Conservation (phyloP, 495 filamentous ascomycete genomes). For the Articulospora tetracladia region DNA sequence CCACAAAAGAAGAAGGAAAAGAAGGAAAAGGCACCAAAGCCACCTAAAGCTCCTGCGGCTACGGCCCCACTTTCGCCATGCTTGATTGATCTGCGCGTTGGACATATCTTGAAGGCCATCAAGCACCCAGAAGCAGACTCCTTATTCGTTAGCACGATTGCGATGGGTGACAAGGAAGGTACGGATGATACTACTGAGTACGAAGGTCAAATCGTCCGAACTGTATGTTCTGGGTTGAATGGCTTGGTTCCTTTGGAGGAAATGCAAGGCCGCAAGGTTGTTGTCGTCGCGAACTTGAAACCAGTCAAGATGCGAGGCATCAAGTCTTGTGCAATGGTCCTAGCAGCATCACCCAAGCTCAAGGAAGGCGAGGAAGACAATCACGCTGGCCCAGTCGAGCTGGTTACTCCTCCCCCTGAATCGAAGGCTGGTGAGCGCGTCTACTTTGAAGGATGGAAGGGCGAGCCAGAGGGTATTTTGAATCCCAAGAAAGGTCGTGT, state of each 20-base stretch:
- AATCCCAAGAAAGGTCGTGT: slow-evolving; percentile 98
- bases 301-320: slow-evolving; percentile 98
- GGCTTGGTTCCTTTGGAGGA: slow-evolving; percentile 87
- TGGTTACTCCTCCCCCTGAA: slow-evolving; percentile 80
- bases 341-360: slow-evolving; percentile 82
- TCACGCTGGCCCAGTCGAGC: slow-evolving; percentile 87
- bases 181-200: slow-evolving; percentile 82
- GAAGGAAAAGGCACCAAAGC: slow-evolving; percentile 72
- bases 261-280: slow-evolving; percentile 94
- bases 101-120: slow-evolving; percentile 92
- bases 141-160: slow-evolving; percentile 94
- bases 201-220: slow-evolving; percentile 84
- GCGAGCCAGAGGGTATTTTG: slow-evolving; percentile 84
- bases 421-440: slow-evolving; percentile 80
- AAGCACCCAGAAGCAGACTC: slow-evolving; percentile 96
- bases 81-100: slow-evolving; percentile 90
- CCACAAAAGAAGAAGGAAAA: slow-evolving; percentile 70
- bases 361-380: slow-evolving; percentile 76
- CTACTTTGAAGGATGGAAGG: slow-evolving; percentile 89
- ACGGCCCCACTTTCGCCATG: slow-evolving; percentile 72
- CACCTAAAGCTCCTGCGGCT: slow-evolving; percentile 61
- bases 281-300: slow-evolving; percentile 95
- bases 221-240: slow-evolving; percentile 94
- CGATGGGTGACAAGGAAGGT: slow-evolving; percentile 83
- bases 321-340: slow-evolving; percentile 92